Percentiles rank a stretch among this genome's conserved stretches.
phyloP scores from a whole-genome alignment of 2,329 filamentous ascomycete species.

The Neonectria hederae region DNA sequence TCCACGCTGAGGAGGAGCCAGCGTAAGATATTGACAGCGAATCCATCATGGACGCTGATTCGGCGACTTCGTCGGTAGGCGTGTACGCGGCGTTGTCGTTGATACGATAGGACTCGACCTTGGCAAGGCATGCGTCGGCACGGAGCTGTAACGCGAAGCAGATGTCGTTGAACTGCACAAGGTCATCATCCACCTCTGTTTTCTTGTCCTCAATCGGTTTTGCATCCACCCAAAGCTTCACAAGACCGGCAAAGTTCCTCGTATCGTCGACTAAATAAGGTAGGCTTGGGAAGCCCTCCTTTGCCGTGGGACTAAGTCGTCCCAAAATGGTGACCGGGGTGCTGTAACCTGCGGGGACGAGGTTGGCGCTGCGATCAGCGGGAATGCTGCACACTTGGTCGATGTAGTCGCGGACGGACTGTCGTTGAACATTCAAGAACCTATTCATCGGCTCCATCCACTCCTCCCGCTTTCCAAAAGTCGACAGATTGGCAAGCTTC shows the following conservation, averaged over 20 bases:
- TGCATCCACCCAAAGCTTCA: constrained; percentile 80
- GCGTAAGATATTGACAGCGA: constrained; percentile 45
- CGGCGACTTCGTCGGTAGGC: constrained; percentile 52
- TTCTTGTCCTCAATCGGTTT: constrained; percentile 52
- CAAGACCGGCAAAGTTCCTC: constrained; percentile 83
- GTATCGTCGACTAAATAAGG: constrained; percentile 93
- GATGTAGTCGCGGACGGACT: constrained; percentile 86
- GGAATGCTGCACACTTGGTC: constrained; percentile 87
- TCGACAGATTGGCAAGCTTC: constrained; percentile 88
- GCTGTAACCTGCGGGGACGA: constrained; percentile 85
- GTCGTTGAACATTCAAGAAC: constrained; percentile 79
- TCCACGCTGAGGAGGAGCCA: constrained; percentile 40
- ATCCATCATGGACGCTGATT: constrained; percentile 53
- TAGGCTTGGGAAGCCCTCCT: constrained; percentile 91
- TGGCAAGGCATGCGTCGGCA: constrained; percentile 61
- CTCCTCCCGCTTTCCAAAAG: constrained; percentile 92
- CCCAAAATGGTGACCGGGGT: constrained; percentile 91
- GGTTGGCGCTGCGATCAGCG: constrained; percentile 70
- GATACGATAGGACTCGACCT: constrained; percentile 57
- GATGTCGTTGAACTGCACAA: constrained; percentile 62
- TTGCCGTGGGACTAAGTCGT: constrained; percentile 79
- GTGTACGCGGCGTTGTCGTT: constrained; percentile 46
- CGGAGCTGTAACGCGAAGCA: constrained; percentile 61
- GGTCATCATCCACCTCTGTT: constrained; percentile 56
- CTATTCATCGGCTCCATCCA: constrained; percentile 99